Evolutionary conservation across 208 protist species (phyloP).

Genomic region (Vickermania ingenoplastis): DNA sequence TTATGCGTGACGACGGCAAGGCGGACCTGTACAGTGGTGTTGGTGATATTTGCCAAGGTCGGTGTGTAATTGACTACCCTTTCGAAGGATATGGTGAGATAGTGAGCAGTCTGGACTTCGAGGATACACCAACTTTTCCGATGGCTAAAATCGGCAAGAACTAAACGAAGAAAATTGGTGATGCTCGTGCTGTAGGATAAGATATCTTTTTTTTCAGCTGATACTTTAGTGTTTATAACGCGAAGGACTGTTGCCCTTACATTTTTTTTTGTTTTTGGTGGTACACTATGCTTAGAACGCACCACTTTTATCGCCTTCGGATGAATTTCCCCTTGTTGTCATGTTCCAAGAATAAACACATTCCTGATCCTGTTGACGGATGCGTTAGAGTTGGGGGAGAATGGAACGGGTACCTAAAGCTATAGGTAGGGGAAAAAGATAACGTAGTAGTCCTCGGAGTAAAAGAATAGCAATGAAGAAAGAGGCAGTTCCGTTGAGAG

Average conservation of each 20-base stretch:
- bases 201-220: not conserved
- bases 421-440: no score
- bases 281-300: no score
- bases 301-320: not conserved
- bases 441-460: no score
- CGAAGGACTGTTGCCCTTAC: not conserved
- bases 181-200: not conserved
- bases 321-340: not conserved
- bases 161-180: not conserved
- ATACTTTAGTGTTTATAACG: no score
- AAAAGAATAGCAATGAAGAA: no score
- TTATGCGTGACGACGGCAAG: constrained; percentile 31
- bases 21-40: constrained; percentile 34
- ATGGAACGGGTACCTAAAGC: no score
- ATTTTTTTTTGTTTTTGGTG: constrained; percentile 4
- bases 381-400: no score
- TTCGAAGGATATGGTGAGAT: constrained; percentile 44
- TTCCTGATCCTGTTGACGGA: no score
- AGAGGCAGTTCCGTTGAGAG: no score
- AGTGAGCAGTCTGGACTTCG: constrained; percentile 30
- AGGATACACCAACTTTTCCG: not conserved
- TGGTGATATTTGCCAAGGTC: constrained; percentile 23
- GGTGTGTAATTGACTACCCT: constrained; percentile 42
- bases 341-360: not conserved
- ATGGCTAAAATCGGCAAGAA: not conserved